These are phyloP conservation scores for Penicillium sp. DNA, from an alignment of 2,329 filamentous ascomycete genomes.

Conservation along the genomic window DNA sequence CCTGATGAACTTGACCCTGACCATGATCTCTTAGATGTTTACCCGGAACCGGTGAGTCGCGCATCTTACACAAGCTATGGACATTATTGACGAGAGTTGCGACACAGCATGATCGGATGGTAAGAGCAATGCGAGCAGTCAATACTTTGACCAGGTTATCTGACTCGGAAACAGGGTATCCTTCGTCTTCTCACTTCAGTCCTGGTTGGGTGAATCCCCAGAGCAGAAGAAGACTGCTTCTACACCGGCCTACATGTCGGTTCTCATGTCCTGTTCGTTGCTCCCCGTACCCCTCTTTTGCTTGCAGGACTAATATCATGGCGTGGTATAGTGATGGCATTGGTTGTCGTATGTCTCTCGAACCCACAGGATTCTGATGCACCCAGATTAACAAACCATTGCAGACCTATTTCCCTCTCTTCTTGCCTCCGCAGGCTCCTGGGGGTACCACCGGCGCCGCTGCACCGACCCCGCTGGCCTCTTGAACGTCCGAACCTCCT, in stretches of 20 bases:
- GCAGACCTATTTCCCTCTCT: slow-evolving; percentile 63
- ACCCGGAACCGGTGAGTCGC: slow-evolving; percentile 73
- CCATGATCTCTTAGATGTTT: slow-evolving; percentile 63
- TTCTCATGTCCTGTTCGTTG: slow-evolving; percentile 72
- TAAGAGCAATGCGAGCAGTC: slow-evolving; percentile 32
- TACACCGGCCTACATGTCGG: slow-evolving; percentile 71
- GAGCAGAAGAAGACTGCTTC: slow-evolving; percentile 57
- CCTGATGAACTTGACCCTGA: slow-evolving; percentile 21
- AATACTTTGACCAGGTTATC: slow-evolving; percentile 2
- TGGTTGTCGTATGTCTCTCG: slow-evolving; percentile 47
- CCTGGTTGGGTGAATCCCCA: slow-evolving; percentile 49
- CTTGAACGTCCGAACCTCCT: slow-evolving; percentile 31
- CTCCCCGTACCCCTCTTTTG: background rate
- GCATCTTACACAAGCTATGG: slow-evolving; percentile 4
- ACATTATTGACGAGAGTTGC: slow-evolving; percentile 3
- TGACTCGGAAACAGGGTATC: slow-evolving; percentile 41
- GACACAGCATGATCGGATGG: slow-evolving; percentile 62
- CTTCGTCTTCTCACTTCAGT: slow-evolving; percentile 48
- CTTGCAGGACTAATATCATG: slow-evolving; percentile 13
- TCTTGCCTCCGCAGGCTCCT: slow-evolving; percentile 55
- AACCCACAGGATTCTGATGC: background rate
- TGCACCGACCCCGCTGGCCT: slow-evolving; percentile 46
- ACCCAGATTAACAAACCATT: slow-evolving; percentile 20
- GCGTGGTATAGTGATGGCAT: slow-evolving; percentile 54
- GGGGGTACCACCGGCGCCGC: slow-evolving; percentile 39